Conservation (phyloP, 2,329 filamentous ascomycete genomes). For the Sphaerulina populicola region DNA sequence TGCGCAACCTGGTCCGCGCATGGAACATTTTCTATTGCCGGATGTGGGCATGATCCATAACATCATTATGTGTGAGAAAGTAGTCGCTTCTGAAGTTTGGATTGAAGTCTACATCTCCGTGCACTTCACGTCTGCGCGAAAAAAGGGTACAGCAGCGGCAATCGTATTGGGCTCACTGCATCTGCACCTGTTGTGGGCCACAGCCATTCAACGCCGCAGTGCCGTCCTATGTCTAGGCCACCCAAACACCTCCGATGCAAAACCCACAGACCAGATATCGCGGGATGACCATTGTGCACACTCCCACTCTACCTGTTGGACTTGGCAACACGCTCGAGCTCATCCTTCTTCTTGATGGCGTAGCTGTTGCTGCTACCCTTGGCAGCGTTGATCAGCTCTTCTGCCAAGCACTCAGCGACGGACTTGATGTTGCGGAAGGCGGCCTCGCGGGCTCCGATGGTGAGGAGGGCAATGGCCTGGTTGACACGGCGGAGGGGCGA, state of each 20-base stretch:
- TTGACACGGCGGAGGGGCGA: conserved; percentile 99
- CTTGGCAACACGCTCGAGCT: conserved; percentile 99
- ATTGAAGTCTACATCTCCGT: conserved; percentile 10
- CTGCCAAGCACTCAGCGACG: conserved; percentile 97
- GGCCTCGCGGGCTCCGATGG: conserved; percentile 96
- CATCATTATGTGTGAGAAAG: conserved; percentile 2
- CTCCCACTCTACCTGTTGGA: conserved; percentile 83
- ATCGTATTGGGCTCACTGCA: conserved; percentile 3
- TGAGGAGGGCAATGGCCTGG: conserved; percentile 98
- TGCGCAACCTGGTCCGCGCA: background rate
- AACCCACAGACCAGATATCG: conserved; percentile 5
- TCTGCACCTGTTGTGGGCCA: conserved; percentile 5
- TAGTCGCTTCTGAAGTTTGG: conserved; percentile 9
- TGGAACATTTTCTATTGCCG: background rate
- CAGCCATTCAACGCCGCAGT: conserved; percentile 5
- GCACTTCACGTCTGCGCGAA: conserved; percentile 9
- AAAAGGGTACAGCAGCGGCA: conserved; percentile 7
- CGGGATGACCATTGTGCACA: conserved; percentile 2
- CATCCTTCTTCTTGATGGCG: conserved; percentile 99
- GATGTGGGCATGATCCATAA: conserved; percentile 6
- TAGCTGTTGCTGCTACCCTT: conserved; percentile 99
- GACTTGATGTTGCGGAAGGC: conserved; percentile 99
- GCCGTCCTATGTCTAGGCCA: conserved; percentile 8
- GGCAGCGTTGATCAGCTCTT: conserved; percentile 99
- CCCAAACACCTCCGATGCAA: conserved; percentile 11